A percentile compares a stretch with the other conserved stretches of the same genome.
Evolutionary conservation across 1,284 basidiomycete species (phyloP).

Genomic region (Volvariella volvacea): DNA sequence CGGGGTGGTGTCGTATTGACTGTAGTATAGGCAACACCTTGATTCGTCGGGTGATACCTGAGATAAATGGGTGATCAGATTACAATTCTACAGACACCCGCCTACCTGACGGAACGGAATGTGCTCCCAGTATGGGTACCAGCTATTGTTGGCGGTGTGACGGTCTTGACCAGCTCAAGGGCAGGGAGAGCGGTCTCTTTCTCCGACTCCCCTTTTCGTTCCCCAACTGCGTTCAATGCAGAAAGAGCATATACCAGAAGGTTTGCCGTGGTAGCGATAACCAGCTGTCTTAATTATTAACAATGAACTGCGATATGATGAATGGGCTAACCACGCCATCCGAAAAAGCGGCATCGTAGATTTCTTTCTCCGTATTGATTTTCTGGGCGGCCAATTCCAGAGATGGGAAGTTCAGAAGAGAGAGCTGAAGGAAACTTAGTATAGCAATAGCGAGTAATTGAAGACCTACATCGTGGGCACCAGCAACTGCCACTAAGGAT

Average conservation of each 20-base stretch:
- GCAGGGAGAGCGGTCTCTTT: constrained; percentile 14
- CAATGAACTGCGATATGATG: constrained; percentile 1
- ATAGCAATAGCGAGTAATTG: constrained; percentile 2
- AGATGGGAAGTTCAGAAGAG: constrained; percentile 63
- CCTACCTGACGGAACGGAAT: constrained; percentile 72
- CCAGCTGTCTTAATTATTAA: constrained; percentile 36
- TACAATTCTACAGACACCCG: constrained; percentile 3
- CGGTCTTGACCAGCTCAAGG: constrained; percentile 41
- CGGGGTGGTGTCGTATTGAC: constrained; percentile 66
- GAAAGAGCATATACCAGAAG: constrained; percentile 57
- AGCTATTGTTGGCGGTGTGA: constrained; percentile 48
- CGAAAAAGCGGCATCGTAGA: constrained; percentile 72
- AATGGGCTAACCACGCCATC: constrained; percentile 22
- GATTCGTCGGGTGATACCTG: constrained; percentile 57
- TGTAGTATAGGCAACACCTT: constrained; percentile 60
- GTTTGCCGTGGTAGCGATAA: constrained; percentile 57
- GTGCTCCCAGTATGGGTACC: constrained; percentile 44
- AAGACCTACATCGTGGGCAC: constrained; percentile 52
- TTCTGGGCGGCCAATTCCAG: constrained; percentile 42
- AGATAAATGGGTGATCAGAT: neutral
- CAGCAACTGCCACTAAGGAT: constrained; percentile 53
- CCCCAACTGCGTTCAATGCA: constrained; percentile 16
- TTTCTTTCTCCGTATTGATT: constrained; percentile 56
- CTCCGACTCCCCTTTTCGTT: constrained; percentile 32
- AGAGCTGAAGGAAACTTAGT: constrained; percentile 40